Evolutionary conservation across 129 eudicot genomes (phyloP).

Genomic region (Tanacetum coccineum): DNA sequence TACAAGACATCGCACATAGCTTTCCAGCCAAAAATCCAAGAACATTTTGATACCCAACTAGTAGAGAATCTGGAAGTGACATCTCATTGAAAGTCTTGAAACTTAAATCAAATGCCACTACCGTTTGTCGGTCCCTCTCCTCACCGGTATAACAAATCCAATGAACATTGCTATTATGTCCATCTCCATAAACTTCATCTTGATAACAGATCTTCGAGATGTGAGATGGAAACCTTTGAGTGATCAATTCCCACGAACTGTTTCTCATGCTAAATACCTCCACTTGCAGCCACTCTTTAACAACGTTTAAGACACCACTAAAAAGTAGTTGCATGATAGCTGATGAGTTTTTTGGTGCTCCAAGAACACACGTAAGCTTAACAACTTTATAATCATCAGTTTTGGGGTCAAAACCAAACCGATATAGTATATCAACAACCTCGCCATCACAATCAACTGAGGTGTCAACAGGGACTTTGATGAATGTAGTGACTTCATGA

Average conservation of each 20-base stretch:
- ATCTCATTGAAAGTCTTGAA: background rate
- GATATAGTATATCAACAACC: background rate
- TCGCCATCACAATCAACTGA: background rate
- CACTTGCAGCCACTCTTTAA: background rate
- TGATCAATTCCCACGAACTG: constrained; percentile 1
- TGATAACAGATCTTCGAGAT: background rate
- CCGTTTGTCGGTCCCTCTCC: background rate
- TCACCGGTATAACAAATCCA: background rate
- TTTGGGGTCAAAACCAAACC: background rate
- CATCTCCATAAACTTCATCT: constrained; percentile 5
- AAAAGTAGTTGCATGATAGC: no score
- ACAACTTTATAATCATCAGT: constrained; percentile 10
- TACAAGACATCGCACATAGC: background rate
- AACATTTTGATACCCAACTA: background rate
- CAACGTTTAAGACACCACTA: no score
- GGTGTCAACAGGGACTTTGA: constrained; percentile 7
- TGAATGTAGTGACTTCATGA: background rate
- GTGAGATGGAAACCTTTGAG: background rate
- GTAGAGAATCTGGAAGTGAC: background rate
- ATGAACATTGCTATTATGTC: background rate
- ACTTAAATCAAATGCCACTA: constrained; percentile 13
- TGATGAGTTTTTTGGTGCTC: background rate
- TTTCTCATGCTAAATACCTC: constrained; percentile 17
- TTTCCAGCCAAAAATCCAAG: background rate
- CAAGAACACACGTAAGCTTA: background rate